A percentile compares a stretch with the other conserved stretches of the same genome.
These are phyloP conservation scores for Cadophora sp. DNA, from an alignment of 2,329 filamentous ascomycete species.

Conservation along the genomic window DNA sequence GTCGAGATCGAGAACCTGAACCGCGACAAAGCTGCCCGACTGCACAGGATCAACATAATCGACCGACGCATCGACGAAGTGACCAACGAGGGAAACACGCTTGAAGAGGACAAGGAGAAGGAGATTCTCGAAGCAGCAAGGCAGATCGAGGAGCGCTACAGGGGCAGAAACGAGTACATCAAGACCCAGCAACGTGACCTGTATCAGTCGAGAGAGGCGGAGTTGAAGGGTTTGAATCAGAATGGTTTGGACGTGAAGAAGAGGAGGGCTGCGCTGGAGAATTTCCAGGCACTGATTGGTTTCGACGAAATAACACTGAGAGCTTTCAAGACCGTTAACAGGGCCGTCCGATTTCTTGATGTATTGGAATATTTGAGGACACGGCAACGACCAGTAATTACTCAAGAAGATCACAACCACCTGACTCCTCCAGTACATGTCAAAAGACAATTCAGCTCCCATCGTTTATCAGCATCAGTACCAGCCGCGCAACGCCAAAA, in stretches of 20 bases:
- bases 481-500: too few species aligned
- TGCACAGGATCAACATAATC: background rate
- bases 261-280: conserved; percentile 7
- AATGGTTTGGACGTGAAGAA: conserved; percentile 7
- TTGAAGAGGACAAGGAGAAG: background rate
- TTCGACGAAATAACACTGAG: too few species aligned
- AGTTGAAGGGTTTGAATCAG: background rate
- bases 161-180: background rate
- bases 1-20: conserved; percentile 8
- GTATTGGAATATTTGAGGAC: too few species aligned
- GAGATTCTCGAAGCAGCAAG: background rate
- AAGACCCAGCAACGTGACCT: background rate
- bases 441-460: too few species aligned
- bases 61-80: background rate
- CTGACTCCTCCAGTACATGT: too few species aligned
- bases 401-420: too few species aligned
- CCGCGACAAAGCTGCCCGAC: background rate
- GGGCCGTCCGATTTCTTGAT: too few species aligned
- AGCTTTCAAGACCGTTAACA: too few species aligned
- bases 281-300: conserved; percentile 17
- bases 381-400: too few species aligned
- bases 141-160: conserved; percentile 10
- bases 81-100: background rate
- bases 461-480: too few species aligned
- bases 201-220: background rate